These are phyloP conservation scores for Curvularia hawaiiensis DNA, from an alignment of 2,329 filamentous ascomycete genomes.

Conservation along the genomic window DNA sequence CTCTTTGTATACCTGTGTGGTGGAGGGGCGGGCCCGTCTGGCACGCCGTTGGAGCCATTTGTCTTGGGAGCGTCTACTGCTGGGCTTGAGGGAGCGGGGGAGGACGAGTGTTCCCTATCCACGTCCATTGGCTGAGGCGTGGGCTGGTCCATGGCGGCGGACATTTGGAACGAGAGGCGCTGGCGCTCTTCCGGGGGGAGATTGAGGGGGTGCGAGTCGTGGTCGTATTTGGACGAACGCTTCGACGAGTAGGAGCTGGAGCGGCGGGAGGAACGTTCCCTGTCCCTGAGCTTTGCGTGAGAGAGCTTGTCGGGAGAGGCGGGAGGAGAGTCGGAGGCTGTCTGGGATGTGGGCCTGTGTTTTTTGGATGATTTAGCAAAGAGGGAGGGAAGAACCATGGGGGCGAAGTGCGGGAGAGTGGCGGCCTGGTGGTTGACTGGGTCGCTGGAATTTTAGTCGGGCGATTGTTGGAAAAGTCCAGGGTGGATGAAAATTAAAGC, in stretches of 20 bases:
- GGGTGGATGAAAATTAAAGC: constrained; percentile 33
- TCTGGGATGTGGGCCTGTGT: constrained; percentile 33
- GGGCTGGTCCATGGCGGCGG: constrained; percentile 60
- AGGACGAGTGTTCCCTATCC: constrained; percentile 67
- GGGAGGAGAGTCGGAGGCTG: constrained; percentile 40
- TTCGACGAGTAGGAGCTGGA: constrained; percentile 42
- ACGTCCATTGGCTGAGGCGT: constrained; percentile 73
- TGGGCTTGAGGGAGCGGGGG: constrained; percentile 59
- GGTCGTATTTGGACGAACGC: constrained; percentile 57
- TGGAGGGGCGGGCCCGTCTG: constrained; percentile 68
- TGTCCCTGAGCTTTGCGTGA: constrained; percentile 39
- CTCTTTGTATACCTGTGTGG: constrained; percentile 66
- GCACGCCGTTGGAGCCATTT: constrained; percentile 53
- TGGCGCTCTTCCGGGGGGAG: constrained; percentile 87
- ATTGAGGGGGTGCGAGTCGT: constrained; percentile 84
- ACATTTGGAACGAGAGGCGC: constrained; percentile 71
- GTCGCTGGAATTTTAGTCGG: constrained; percentile 39
- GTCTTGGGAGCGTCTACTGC: constrained; percentile 55
- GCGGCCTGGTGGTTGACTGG: constrained; percentile 24
- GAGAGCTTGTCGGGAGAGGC: constrained; percentile 48
- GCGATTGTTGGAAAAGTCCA: constrained; percentile 37
- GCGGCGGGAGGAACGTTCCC: constrained; percentile 35
- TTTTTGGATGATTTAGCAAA: constrained; percentile 47
- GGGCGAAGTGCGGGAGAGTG: constrained; percentile 29
- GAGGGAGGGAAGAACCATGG: constrained; percentile 47